Evolutionary conservation across 306 rosid genomes (phyloP).

Genomic region (Acacia acuminata): DNA sequence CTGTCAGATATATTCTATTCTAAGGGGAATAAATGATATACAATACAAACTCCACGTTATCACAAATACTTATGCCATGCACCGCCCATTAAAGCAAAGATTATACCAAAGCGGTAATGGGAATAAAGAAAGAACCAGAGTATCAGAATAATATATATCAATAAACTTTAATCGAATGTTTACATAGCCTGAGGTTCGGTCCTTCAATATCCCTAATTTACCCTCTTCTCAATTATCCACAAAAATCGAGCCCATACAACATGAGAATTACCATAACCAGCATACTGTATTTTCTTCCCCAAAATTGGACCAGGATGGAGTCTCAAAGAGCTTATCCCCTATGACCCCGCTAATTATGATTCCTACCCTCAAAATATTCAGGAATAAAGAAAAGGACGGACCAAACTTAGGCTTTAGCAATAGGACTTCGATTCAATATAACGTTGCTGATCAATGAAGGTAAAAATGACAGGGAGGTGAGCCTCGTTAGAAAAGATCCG

Average conservation of each 20-base stretch:
- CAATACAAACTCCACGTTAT: not conserved
- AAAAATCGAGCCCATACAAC: constrained; percentile 30
- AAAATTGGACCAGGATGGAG: constrained; percentile 41
- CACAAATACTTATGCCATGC: not conserved
- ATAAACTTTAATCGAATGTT: constrained; percentile 11
- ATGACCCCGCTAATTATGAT: constrained; percentile 21
- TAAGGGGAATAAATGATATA: not conserved
- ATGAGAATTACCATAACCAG: constrained; percentile 27
- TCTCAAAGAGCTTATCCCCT: constrained; percentile 20
- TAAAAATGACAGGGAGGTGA: constrained; percentile 35
- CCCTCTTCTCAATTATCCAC: constrained; percentile 14
- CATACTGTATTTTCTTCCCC: constrained; percentile 33
- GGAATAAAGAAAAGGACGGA: constrained; percentile 27
- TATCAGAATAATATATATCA: constrained; percentile 1
- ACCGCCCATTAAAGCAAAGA: not conserved
- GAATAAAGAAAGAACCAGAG: not conserved
- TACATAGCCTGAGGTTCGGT: constrained; percentile 25
- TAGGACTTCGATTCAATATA: constrained; percentile 19
- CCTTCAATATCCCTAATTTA: constrained; percentile 21
- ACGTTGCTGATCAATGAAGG: constrained; percentile 34
- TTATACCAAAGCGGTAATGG: not conserved
- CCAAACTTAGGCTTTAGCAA: constrained; percentile 25
- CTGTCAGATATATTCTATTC: not conserved
- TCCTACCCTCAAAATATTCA: not conserved
- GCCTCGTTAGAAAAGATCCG: constrained; percentile 42